A percentile compares a stretch with the other conserved stretches of the same genome.
Conservation (phyloP, 192 early-diverging fungal genomes). For the Podila horticola region DNA sequence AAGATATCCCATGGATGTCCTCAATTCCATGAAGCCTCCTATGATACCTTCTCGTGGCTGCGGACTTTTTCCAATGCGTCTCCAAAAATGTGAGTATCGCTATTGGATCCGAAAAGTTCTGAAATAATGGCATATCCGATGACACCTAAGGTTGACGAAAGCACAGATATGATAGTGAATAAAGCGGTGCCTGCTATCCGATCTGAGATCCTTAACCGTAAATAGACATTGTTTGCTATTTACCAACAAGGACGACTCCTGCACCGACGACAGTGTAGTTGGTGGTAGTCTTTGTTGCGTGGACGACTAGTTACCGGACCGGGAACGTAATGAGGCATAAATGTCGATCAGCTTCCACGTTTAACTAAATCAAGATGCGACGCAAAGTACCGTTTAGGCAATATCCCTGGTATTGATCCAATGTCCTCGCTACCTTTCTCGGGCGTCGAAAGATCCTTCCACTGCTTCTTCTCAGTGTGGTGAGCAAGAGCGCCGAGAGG, state of each 20-base stretch:
- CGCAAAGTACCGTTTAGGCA: no score
- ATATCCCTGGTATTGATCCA: no score
- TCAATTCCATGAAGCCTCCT: neutral
- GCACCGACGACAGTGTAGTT: conserved; percentile 59
- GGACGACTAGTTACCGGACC: conserved; percentile 48
- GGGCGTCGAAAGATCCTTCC: conserved; percentile 59
- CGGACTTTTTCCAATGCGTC: conserved; percentile 61
- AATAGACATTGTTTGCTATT: neutral
- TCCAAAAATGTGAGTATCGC: conserved; percentile 62
- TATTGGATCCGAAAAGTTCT: conserved; percentile 62
- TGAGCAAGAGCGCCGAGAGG: conserved; percentile 31
- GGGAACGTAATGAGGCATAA: no score
- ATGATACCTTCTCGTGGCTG: conserved; percentile 48
- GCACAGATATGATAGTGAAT: neutral
- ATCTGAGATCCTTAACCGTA: neutral
- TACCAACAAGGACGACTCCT: conserved; percentile 56
- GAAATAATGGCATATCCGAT: conserved; percentile 56
- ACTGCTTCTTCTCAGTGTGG: conserved; percentile 49
- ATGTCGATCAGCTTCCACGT: no score
- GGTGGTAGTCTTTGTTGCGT: conserved; percentile 59
- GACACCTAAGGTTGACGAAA: conserved; percentile 11
- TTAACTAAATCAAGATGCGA: no score
- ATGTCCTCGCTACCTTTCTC: conserved; percentile 52
- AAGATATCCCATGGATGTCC: neutral
- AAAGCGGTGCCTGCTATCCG: neutral